Evolutionary conservation across 2,329 filamentous ascomycete species (phyloP).

Genomic region (Ambrosiella cleistominuta): DNA sequence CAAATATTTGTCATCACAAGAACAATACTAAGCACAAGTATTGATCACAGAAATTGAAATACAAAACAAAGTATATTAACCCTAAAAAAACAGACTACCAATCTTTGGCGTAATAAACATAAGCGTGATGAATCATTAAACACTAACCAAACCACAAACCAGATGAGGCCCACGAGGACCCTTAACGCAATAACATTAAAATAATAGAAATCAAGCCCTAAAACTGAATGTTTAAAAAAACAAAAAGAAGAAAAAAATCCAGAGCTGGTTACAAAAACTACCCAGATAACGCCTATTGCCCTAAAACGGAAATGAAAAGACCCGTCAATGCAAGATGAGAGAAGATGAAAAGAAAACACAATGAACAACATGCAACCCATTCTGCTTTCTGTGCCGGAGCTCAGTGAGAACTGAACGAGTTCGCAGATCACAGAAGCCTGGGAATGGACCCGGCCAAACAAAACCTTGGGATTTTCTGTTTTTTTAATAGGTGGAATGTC

Average conservation of each 20-base stretch:
- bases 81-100: background rate
- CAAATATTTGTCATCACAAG: background rate
- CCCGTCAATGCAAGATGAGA: background rate
- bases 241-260: background rate
- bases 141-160: background rate
- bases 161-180: background rate
- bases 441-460: no score
- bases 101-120: background rate
- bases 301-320: conserved; percentile 1
- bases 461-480: no score
- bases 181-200: background rate
- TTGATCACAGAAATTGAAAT: background rate
- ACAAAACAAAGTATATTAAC: background rate
- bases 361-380: background rate
- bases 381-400: background rate
- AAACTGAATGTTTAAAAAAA: background rate
- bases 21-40: background rate
- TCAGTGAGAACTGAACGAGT: background rate
- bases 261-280: background rate
- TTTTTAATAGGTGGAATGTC: background rate
- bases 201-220: background rate
- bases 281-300: background rate
- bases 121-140: no score
- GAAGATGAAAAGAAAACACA: background rate
- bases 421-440: no score